These are phyloP conservation scores for Albifimbria verrucaria DNA, from an alignment of 2,329 filamentous ascomycete species.

Conservation along the genomic window DNA sequence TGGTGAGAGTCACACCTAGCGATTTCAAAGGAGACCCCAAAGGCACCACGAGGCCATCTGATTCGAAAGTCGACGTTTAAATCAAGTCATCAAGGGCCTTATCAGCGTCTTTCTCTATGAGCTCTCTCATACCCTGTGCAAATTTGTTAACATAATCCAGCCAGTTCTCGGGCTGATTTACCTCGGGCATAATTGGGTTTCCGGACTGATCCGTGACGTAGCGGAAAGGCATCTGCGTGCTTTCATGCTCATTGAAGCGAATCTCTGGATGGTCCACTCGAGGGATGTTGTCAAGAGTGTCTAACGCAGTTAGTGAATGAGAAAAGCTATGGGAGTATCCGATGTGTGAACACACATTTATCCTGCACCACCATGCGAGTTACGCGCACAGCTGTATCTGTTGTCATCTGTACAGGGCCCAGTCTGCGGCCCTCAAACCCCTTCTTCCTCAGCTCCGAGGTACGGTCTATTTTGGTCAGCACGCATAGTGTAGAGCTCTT, in stretches of 20 bases:
- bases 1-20: background rate
- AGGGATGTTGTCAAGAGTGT: conserved; percentile 71
- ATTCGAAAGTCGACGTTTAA: conserved; percentile 30
- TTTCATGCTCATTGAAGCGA: conserved; percentile 86
- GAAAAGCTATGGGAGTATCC: no score
- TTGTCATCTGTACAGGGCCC: conserved; percentile 96
- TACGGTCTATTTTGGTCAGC: conserved; percentile 64
- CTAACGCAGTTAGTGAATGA: conserved; percentile 26
- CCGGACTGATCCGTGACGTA: conserved; percentile 78
- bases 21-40: background rate
- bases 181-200: conserved; percentile 86
- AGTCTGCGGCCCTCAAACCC: conserved; percentile 85
- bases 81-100: conserved; percentile 87
- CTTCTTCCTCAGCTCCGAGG: conserved; percentile 91
- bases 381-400: conserved; percentile 92
- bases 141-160: conserved; percentile 15
- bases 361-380: conserved; percentile 86
- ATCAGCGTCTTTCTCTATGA: conserved; percentile 91
- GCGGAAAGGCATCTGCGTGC: conserved; percentile 95
- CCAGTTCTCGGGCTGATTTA: conserved; percentile 38
- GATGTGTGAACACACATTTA: conserved; percentile 68
- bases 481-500: background rate
- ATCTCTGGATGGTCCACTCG: conserved; percentile 90
- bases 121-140: conserved; percentile 83
- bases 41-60: background rate